Conservation (phyloP, 805 yeast species). For the Candida argentea region DNA sequence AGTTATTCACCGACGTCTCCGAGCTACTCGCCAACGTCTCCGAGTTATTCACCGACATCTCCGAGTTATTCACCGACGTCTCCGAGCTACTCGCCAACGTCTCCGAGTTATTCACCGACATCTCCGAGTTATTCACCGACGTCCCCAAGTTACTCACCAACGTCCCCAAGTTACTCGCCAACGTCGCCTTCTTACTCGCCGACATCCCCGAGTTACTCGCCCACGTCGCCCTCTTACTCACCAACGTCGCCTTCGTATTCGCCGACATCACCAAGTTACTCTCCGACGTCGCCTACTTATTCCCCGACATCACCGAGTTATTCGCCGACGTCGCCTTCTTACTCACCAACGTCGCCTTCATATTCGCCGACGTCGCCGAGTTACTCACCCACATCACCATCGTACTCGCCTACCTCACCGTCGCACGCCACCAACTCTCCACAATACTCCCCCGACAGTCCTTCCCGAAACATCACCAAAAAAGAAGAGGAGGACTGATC, state of each 20-base stretch:
- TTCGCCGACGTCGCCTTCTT: conserved; percentile 14
- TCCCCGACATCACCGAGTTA: conserved; percentile 16
- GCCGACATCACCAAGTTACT: conserved; percentile 17
- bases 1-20: conserved; percentile 62
- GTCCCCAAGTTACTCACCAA: conserved; percentile 61
- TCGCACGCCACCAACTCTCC: too few species aligned
- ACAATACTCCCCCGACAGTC: too few species aligned
- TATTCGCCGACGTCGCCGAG: conserved; percentile 50
- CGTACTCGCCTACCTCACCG: conserved; percentile 36
- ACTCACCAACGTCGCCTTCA: conserved; percentile 29
- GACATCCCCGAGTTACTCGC: conserved; percentile 19
- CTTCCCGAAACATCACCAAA: too few species aligned
- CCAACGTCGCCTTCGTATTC: conserved; percentile 19
- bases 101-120: conserved; percentile 61
- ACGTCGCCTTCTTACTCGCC: conserved; percentile 18
- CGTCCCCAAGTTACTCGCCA: conserved; percentile 23
- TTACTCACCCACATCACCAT: conserved; percentile 42
- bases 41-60: conserved; percentile 68
- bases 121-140: conserved; percentile 61
- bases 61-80: conserved; percentile 72
- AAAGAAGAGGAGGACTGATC: conserved; percentile 8
- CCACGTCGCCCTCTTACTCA: conserved; percentile 17
- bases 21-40: conserved; percentile 68
- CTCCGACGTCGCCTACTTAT: conserved; percentile 16
- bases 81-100: conserved; percentile 72